phyloP scores from a whole-genome alignment of 169 alveolate genomes.

The Babesia bigemina region DNA sequence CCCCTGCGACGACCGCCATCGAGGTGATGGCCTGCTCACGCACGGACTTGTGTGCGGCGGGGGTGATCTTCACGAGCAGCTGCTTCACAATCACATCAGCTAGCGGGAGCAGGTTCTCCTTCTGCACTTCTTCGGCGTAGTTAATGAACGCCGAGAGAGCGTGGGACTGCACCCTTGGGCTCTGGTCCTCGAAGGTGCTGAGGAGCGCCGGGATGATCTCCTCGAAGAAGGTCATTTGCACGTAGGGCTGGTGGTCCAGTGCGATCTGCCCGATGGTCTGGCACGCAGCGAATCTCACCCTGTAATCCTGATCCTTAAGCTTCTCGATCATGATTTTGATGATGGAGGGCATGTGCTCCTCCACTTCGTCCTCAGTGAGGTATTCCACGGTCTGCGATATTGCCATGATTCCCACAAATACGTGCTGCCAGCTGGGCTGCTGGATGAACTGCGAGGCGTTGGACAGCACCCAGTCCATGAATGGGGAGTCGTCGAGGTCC shows the following conservation, averaged over 20 bases:
- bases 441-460: conserved; percentile 77
- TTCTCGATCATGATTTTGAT: conserved; percentile 79
- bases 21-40: conserved; percentile 89
- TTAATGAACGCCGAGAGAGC: conserved; percentile 90
- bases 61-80: conserved; percentile 73
- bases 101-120: conserved; percentile 80
- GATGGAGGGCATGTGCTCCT: conserved; percentile 81
- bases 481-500: conserved; percentile 75
- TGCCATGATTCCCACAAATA: conserved; percentile 86
- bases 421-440: conserved; percentile 84
- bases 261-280: conserved; percentile 91
- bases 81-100: conserved; percentile 82
- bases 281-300: conserved; percentile 91
- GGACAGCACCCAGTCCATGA: conserved; percentile 77
- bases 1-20: conserved; percentile 91
- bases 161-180: conserved; percentile 87
- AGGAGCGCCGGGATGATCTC: conserved; percentile 83
- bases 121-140: conserved; percentile 88
- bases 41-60: conserved; percentile 70
- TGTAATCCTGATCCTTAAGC: conserved; percentile 81
- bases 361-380: conserved; percentile 84
- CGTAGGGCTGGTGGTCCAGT: conserved; percentile 88
- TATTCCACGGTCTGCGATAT: conserved; percentile 85
- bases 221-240: conserved; percentile 78
- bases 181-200: conserved; percentile 80